phyloP scores from a whole-genome alignment of 805 yeast species.

The Ogataea degrootiae region DNA sequence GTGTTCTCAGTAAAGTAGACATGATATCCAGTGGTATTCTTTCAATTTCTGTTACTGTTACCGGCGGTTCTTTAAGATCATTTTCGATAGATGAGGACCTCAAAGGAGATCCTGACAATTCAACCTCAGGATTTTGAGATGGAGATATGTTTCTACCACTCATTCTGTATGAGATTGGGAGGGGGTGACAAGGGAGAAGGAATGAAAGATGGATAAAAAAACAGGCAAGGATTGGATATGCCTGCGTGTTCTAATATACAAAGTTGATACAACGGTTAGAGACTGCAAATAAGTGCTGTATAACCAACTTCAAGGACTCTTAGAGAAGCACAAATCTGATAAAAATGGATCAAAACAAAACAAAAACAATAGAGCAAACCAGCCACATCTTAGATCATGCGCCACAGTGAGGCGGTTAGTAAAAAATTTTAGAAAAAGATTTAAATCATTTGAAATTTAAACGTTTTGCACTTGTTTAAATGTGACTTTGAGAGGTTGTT shows the following conservation, averaged over 20 bases:
- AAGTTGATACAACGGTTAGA: too few relatives aligned
- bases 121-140: neutral
- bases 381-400: neutral
- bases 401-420: neutral
- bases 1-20: too few relatives aligned
- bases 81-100: too few relatives aligned
- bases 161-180: neutral
- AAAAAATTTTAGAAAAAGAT: neutral
- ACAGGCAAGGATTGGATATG: too few relatives aligned
- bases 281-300: too few relatives aligned
- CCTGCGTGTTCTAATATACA: too few relatives aligned
- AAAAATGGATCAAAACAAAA: neutral
- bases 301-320: neutral
- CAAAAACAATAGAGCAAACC: neutral
- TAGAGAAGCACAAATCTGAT: neutral
- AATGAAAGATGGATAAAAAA: neutral
- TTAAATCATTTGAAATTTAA: neutral
- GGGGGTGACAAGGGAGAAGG: neutral
- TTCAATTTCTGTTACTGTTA: too few relatives aligned
- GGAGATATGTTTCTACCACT: neutral
- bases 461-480: neutral
- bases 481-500: too few relatives aligned
- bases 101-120: neutral
- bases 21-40: too few relatives aligned
- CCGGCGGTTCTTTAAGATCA: too few relatives aligned